Evolutionary conservation across 257 asterid species (phyloP).

Genomic region (Sherardia arvensis): DNA sequence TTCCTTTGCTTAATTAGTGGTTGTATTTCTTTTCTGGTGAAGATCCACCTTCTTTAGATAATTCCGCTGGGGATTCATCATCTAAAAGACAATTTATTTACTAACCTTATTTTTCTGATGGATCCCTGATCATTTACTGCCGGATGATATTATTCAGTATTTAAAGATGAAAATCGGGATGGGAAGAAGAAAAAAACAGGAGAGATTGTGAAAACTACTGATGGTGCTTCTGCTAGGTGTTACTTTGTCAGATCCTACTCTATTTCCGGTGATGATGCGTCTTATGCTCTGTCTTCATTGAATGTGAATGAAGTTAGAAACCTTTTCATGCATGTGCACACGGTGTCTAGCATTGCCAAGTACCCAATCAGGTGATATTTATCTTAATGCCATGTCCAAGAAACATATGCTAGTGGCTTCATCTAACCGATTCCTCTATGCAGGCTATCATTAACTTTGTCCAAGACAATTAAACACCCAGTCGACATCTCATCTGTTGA

Average conservation of each 20-base stretch:
- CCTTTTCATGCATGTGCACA: slow-evolving; percentile 76
- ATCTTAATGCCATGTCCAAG: background rate
- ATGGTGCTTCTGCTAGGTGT: slow-evolving; percentile 30
- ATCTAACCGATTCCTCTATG: slow-evolving; percentile 10
- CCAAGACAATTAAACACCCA: slow-evolving; percentile 55
- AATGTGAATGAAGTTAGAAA: slow-evolving; percentile 48
- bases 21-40: background rate
- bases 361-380: slow-evolving; percentile 67
- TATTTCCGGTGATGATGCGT: slow-evolving; percentile 18
- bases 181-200: slow-evolving; percentile 30
- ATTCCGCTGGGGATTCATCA: background rate
- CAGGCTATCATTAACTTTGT: slow-evolving; percentile 73
- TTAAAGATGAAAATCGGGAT: slow-evolving; percentile 53
- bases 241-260: slow-evolving; percentile 49
- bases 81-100: background rate
- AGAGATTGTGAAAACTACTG: slow-evolving; percentile 17
- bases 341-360: slow-evolving; percentile 51
- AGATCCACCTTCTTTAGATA: background rate
- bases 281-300: slow-evolving; percentile 29
- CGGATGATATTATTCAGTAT: slow-evolving; percentile 25
- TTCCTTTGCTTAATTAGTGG: background rate
- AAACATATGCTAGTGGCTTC: background rate
- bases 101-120: background rate
- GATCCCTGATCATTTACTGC: slow-evolving; percentile 12
- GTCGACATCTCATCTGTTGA: slow-evolving; percentile 42